These are phyloP conservation scores for Tuber borchii DNA, from an alignment of 495 filamentous ascomycete genomes.

Conservation along the genomic window DNA sequence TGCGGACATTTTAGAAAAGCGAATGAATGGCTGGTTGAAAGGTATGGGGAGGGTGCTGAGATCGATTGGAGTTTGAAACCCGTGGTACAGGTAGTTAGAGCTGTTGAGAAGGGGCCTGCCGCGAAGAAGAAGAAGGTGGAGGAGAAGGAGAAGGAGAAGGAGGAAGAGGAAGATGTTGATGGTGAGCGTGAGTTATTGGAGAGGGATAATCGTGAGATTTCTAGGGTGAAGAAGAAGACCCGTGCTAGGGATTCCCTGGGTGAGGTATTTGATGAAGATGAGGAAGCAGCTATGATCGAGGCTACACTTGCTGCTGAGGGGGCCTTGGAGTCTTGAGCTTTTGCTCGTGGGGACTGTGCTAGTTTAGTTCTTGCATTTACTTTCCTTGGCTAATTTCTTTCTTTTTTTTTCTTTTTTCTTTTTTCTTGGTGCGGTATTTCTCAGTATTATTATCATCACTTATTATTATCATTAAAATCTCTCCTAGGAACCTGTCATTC, in stretches of 20 bases:
- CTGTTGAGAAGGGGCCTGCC: background rate
- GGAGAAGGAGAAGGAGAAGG: background rate
- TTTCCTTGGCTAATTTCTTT: background rate
- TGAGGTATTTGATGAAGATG: slow-evolving; percentile 30
- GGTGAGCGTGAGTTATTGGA: slow-evolving; percentile 4
- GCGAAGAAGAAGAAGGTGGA: background rate
- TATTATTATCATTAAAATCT: background rate
- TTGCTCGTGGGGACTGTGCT: background rate
- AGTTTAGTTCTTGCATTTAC: background rate
- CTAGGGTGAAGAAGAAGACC: slow-evolving; percentile 4
- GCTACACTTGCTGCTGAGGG: slow-evolving; percentile 24
- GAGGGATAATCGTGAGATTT: background rate
- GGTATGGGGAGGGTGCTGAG: slow-evolving; percentile 69
- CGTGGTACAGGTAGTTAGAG: slow-evolving; percentile 40
- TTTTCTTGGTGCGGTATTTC: background rate
- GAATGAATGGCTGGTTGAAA: slow-evolving; percentile 75
- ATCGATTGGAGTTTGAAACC: slow-evolving; percentile 74
- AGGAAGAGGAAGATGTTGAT: background rate
- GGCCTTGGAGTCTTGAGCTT: background rate
- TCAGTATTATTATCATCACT: background rate
- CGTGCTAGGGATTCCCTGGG: slow-evolving; percentile 8
- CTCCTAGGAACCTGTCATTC: background rate
- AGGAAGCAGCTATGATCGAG: slow-evolving; percentile 39
- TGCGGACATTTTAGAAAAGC: slow-evolving; percentile 81
- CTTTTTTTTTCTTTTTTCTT: background rate